These are phyloP conservation scores for Dimocarpus longan DNA, from an alignment of 345 rosid genomes.

Conservation along the genomic window DNA sequence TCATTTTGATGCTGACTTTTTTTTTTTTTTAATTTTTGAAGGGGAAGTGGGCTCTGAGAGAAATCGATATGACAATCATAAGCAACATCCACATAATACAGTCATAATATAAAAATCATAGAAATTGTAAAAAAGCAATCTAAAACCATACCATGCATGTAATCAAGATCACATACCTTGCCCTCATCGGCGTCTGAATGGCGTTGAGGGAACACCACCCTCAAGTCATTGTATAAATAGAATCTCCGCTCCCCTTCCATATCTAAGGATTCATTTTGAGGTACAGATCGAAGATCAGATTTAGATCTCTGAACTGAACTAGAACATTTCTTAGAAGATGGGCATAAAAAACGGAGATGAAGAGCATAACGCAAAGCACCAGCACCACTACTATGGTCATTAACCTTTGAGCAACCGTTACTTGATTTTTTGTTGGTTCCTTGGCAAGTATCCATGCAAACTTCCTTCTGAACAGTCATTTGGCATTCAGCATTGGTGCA, in stretches of 20 bases:
- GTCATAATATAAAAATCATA: not conserved
- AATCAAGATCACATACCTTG: slow-evolving; percentile 61
- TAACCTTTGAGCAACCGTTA: slow-evolving; percentile 50
- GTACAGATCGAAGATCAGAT: slow-evolving; percentile 42
- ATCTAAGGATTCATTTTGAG: slow-evolving; percentile 38
- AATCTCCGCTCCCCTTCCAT: slow-evolving; percentile 64
- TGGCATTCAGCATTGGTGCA: slow-evolving; percentile 28
- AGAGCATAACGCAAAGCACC: slow-evolving; percentile 91
- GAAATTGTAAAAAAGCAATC: not conserved
- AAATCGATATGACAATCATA: not conserved
- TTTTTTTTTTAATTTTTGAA: no score
- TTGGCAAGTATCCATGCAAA: slow-evolving; percentile 25
- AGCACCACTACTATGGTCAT: slow-evolving; percentile 60
- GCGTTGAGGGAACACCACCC: slow-evolving; percentile 91
- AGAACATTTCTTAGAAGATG: slow-evolving; percentile 56
- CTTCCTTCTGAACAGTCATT: slow-evolving; percentile 25
- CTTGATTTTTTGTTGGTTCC: slow-evolving; percentile 30
- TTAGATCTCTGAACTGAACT: slow-evolving; percentile 53
- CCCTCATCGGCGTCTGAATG: slow-evolving; percentile 97
- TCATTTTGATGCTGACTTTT: no score
- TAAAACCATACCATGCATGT: not conserved
- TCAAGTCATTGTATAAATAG: slow-evolving; percentile 82
- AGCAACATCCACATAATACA: slow-evolving; percentile 4
- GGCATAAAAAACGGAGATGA: slow-evolving; percentile 84
- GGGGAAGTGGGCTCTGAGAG: no score